Evolutionary conservation across 208 protist species (phyloP), one percentile per base, ranked within the genome.

Genomic region (Crithidia bombi): DNA sequence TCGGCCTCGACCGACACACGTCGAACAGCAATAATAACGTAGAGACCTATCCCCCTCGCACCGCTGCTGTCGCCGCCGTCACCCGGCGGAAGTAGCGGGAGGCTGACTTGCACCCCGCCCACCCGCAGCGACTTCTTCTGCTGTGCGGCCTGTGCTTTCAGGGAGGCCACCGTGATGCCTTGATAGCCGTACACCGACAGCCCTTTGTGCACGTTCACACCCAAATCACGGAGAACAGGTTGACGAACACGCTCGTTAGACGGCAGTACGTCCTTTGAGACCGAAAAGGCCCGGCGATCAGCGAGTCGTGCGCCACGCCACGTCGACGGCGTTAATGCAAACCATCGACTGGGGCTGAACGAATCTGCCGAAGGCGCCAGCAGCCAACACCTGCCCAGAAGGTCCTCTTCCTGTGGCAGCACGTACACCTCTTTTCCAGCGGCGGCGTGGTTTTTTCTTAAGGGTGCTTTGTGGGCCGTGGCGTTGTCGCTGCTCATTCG

Each of bases 351-450:
- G 0, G 77, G 81, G 36, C 73, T 81, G 51, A 83, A 65, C 0
- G 56, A 69, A 21, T 65, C 54, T 0, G 26, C 9, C 2, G 65
- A 58, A 10, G 65, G 44, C 0, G 74, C 49, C 1, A 79, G 55
- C n/a, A 81, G 64, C 70, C 78, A 87, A 33, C 78, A 76, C 23
- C 61, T 2, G 12, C 81, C 70, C 44, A 81, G n/a, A 10, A 69
- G 43, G 5, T 52, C 19, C 19, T 47, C 58, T 21, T 83, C 61
- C 21, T 63, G 15, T 1, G 55, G 65, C 3, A 69, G 49, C 52
- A 74, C 41, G 32, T 36, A 33, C 11, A 41, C 10, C 11, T 50
- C 33, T 15, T 35, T 30, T 9, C 9, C 3, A 25, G 46, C 55
- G 10, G 30, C 14, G 28, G 30, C 7, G n/a, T 6, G 21, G 1